Evolutionary conservation across 192 early-diverging fungal genomes (phyloP), one percentile per base, ranked within the genome.

Genomic region (Podila clonocystis): DNA sequence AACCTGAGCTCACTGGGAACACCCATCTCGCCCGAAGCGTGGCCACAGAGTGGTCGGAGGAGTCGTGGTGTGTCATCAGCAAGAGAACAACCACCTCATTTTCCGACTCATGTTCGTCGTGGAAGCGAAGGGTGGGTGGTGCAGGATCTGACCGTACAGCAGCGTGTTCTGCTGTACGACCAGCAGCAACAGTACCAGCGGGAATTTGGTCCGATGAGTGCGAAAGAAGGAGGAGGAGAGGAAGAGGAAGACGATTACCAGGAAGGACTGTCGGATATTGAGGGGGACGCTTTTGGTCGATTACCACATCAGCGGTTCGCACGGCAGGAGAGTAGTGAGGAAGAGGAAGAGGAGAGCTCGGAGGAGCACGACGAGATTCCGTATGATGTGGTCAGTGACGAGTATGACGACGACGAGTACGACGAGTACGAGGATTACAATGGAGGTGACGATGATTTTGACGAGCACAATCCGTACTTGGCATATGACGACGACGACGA

Each of bases 101-200:
- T 63, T 49, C 77, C 77, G 1, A 73, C 77, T 1, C 77, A 80
- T 73, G 77, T 80, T 28, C 77, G 77, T 28, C 77, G 77, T 55
- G 77, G 77, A 29, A 80, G 77, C 41, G 77, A 80, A 24, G 77
- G 77, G 0, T 80, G 77, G 77, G 59, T 80, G 24, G 77, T 90
- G 15, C 67, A 83, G 48, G 75, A 72, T 60, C 58, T 85, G 74
- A 80, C 74, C 9, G 63, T 75, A 19, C 74, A 82, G 45, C 78
- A 84, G 33, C 79, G 83, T 22, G 72, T 64, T 60, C 65, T 80
- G 15, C 55, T 88, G 38, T 83, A 84, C 28, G 83, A 88, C 57
- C 80, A 80, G 52, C 72, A 86, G 36, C 59, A 75, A 8, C 74
- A 85, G 22, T 85, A 83, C 34, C 57, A 84, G 33, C 80, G 71